Evolutionary conservation across 768 basidiomycete species (phyloP), one percentile per base, ranked within the genome.

Genomic region (Termitomyces sp.): DNA sequence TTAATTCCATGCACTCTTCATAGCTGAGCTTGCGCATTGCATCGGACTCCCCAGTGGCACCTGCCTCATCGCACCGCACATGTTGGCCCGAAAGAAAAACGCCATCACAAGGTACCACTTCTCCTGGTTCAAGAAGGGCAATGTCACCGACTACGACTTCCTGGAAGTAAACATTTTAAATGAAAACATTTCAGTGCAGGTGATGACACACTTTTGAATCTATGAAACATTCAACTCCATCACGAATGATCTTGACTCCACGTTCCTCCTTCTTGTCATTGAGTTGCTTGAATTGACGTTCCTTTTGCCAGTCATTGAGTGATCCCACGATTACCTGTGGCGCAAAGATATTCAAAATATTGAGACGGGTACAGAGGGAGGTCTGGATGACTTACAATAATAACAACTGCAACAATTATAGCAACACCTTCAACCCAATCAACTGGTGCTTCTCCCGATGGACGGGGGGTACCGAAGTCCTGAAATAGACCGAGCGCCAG

Each of bases 401-500:
- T 90, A 40, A 79, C 64, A 38, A 91, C 82, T 0, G 90, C 90
- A 42, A 88, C 79, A 66, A 91, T 81, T 59, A 91, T 91, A 0
- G 90, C 85, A 12, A 92, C 90, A 55, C 88, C 96, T 75, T 98
- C 96, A 0, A 99, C 94, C 96, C 96, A 98, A 65, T 98, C 94
- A 18, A 98, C 92, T 18, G 86, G 85, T 1, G 94, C 87, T 45
- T 88, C 79, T 44, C 77, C 82, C 38, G 73, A 75, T 1, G 73
- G 61, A 9, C 84, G 77, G 5, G 81, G 80, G 0, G 84, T 76
- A 12, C 95, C 96, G 68, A 98, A 89, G 68, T 94, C 93, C 69
- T 96, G 90, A 72, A 97, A 97, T 30, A 99, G 74, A 20, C 97
- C 97, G 14, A 98, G 83, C 13, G 94, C 94, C 46, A 99, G 78